Evolutionary conservation across 2,329 filamentous ascomycete species (phyloP), one percentile per base, ranked within the genome.

Genomic region (Fusarium fujikuroi): DNA sequence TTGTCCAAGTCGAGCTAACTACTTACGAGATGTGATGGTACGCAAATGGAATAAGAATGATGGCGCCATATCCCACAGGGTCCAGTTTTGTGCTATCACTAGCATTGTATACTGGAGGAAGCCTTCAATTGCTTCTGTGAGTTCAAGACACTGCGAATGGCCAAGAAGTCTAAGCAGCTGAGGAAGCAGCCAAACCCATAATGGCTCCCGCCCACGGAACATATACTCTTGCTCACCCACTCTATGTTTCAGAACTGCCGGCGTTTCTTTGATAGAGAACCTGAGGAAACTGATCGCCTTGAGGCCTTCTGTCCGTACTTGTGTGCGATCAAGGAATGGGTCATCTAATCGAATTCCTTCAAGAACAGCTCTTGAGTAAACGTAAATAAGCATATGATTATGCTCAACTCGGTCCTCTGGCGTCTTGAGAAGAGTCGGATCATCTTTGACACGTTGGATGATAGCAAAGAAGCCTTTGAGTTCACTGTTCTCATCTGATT

Each of bases 321-420:
- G 83, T 39, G 86, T 85, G 58, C 81, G 83, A 72, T 90, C 84
- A 66, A 90, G 86, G 79, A 95, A 93, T 5, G 90, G 91, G 75
- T 95, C 90, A 76, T 94, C 89, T 78, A 89, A 87, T 72, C 87
- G 87, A 52, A 93, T 86, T 49, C 87, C 87, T 74, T 95, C 92
- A 18, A 98, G 85, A 28, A 94, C 92, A 65, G 94, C 93, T 78
- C 93, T 92, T 56, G 92, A 87, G 75, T 96, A 93, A 70, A 97
- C 92, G 78, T 93, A 95, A 59, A 97, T 91, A 56, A 98, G 88
- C 82, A 95, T 93, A 77, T 95, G 92, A 75, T 97, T 95, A 79
- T 97, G 91, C 57, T 91, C 88, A 49, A 93, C 83, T 73, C 92
- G 91, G 49, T 93, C 90, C 70, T 92, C 89, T 4, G 86, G 78